Evolutionary conservation across 192 early-diverging fungal species (phyloP).

Genomic region (Pilobolus umbonatus): DNA sequence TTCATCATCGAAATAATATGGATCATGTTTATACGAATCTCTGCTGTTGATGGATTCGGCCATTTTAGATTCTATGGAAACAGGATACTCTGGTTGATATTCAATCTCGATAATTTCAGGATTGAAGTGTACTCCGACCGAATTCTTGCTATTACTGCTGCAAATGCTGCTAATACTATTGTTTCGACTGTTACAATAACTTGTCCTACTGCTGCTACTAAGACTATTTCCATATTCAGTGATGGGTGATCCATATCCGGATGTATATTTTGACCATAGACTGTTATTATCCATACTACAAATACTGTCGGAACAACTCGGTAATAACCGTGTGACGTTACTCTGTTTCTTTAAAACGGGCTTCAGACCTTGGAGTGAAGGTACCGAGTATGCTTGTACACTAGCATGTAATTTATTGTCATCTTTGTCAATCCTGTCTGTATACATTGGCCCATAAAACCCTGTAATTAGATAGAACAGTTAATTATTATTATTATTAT

Average conservation of each 20-base stretch:
- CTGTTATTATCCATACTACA: no score
- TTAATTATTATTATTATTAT: conserved; percentile 1
- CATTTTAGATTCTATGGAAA: not conserved
- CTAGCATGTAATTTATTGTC: not conserved
- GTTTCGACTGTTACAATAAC: not conserved
- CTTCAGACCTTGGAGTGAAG: conserved; percentile 6
- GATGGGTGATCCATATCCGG: not conserved
- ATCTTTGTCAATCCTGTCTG: not conserved
- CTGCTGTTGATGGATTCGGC: no score
- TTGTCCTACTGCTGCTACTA: not conserved
- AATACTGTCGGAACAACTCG: conserved; percentile 13
- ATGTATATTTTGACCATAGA: not conserved
- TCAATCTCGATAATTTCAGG: conserved; percentile 21
- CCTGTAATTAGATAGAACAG: conserved; percentile 6
- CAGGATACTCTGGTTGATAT: conserved; percentile 24
- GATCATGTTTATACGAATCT: not conserved
- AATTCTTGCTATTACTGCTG: not conserved
- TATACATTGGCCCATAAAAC: conserved; percentile 23
- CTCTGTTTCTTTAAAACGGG: conserved; percentile 12
- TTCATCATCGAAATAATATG: not conserved
- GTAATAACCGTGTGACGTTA: conserved; percentile 13
- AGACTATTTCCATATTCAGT: not conserved
- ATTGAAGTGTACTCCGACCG: conserved; percentile 19
- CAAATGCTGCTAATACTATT: not conserved
- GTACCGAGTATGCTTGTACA: not conserved